Conservation (phyloP, 148 eudicot species). For the Cornus controversa region DNA sequence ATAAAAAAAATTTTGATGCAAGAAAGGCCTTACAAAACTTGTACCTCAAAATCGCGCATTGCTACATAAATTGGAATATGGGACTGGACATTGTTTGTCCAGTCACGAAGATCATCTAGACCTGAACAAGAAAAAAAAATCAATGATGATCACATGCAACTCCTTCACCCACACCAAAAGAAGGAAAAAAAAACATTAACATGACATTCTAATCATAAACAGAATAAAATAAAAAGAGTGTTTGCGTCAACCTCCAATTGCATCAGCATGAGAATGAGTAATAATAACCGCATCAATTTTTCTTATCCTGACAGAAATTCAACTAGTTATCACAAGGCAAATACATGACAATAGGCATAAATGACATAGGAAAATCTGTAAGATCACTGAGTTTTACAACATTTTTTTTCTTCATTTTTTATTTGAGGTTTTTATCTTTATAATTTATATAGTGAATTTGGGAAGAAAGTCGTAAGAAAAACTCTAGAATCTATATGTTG, state of each 20-base stretch:
- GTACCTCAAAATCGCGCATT: constrained; percentile 94
- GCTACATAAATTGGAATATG: constrained; percentile 81
- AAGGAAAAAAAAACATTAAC: constrained; percentile 1
- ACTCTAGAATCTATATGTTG: no score
- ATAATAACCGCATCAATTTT: constrained; percentile 85
- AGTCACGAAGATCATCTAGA: constrained; percentile 98
- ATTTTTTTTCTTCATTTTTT: neutral
- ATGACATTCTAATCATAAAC: constrained; percentile 16
- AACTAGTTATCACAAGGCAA: constrained; percentile 43
- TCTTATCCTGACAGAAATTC: constrained; percentile 91
- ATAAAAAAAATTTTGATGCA: neutral
- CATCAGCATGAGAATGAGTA: constrained; percentile 99
- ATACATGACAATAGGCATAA: neutral
- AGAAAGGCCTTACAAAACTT: constrained; percentile 13
- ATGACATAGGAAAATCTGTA: neutral
- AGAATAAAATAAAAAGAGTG: constrained; percentile 24
- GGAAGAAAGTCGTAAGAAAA: no score
- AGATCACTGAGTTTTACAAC: neutral
- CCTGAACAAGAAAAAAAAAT: constrained; percentile 40
- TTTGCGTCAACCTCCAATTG: constrained; percentile 87
- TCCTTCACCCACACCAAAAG: neutral
- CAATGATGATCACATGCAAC: constrained; percentile 9
- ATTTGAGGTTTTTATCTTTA: no score
- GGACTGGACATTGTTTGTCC: constrained; percentile 98
- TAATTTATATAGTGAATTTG: no score